These are phyloP conservation scores for Fusarium graminum DNA, from an alignment of 2,329 filamentous ascomycete genomes.

Conservation along the genomic window DNA sequence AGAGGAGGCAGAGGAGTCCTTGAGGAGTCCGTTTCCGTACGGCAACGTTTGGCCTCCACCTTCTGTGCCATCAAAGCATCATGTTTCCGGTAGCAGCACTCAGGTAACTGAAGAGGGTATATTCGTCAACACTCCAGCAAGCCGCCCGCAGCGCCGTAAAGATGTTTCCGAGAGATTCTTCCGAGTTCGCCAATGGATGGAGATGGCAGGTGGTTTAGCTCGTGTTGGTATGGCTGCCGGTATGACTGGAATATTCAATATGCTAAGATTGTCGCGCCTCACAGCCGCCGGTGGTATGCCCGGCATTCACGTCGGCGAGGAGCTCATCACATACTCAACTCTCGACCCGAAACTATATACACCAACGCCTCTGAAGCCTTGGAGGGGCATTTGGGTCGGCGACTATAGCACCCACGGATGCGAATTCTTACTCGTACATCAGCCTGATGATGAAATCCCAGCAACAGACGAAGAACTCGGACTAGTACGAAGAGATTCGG, in stretches of 20 bases:
- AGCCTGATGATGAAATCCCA: slow-evolving; percentile 66
- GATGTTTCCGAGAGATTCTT: slow-evolving; percentile 80
- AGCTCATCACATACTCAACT: slow-evolving; percentile 75
- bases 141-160: slow-evolving; percentile 61
- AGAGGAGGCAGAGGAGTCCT: slow-evolving; percentile 52
- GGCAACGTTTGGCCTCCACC: slow-evolving; percentile 81
- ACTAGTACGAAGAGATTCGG: slow-evolving; percentile 56
- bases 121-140: slow-evolving; percentile 46
- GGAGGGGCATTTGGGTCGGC: slow-evolving; percentile 91
- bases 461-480: slow-evolving; percentile 57
- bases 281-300: slow-evolving; percentile 37
- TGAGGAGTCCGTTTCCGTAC: slow-evolving; percentile 57
- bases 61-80: slow-evolving; percentile 73
- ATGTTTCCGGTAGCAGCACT: slow-evolving; percentile 56
- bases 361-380: slow-evolving; percentile 83
- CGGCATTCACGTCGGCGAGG: slow-evolving; percentile 66
- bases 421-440: slow-evolving; percentile 87
- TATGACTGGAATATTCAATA: slow-evolving; percentile 35
- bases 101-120: slow-evolving; percentile 42
- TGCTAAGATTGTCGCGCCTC: slow-evolving; percentile 33
- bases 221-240: slow-evolving; percentile 50
- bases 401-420: slow-evolving; percentile 91
- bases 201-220: slow-evolving; percentile 63
- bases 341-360: slow-evolving; percentile 82
- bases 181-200: slow-evolving; percentile 80